Base-by-base conservation (phyloP, 805 yeast genomes). In the Komagataella phaffii region DNA sequence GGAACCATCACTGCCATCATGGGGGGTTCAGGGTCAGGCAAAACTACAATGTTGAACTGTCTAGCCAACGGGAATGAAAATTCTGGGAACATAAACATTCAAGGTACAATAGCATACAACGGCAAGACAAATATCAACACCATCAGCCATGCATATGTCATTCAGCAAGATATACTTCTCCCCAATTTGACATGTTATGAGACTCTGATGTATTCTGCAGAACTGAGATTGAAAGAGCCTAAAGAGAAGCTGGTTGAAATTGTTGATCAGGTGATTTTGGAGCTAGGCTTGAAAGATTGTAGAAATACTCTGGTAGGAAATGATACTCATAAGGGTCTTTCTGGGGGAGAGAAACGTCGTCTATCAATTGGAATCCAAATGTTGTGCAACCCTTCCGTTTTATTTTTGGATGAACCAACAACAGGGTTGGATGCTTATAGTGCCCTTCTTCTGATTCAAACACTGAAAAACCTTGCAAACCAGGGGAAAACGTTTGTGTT, bases 21-120 rank as follows among this genome's bases (percentile, higher is more conserved):
- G 69, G 96, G 96, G 2, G 91, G 95, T 0, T 83, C 90, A 0
- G 96, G 96, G 0, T 80, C 88, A 3, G 96, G 95, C 3, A 88
- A 88, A 60, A 88, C 96, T 0, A 85, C 96, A 0, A 62, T 88
- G 47, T 67, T 88, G 19, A 88, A 88, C 60, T 78, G 79, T 0
- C 62, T 84, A 49, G 80, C 88, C 0, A 74, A 78, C 48, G 64
- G 84, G 55, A 68, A 59, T 14, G 51, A 63, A 24, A 56, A 50
- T 8, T 57, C 71, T 0, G 62, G 68, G 7, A 67, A 74, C 10
- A 53, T 67, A 24, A 45, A 58, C 7, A 53, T 54, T 18, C 18
- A 53, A 1, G 86, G 87, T 1, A 55, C 59, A 1, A 65, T 81
- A 10, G 53, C 60, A 2, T 70, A 80, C 55, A 76, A 79, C 53